Percentiles rank a stretch among this genome's conserved stretches.
Evolutionary conservation across 495 filamentous ascomycete species (phyloP).

Genomic region (Aspergillus carlsbadensis): DNA sequence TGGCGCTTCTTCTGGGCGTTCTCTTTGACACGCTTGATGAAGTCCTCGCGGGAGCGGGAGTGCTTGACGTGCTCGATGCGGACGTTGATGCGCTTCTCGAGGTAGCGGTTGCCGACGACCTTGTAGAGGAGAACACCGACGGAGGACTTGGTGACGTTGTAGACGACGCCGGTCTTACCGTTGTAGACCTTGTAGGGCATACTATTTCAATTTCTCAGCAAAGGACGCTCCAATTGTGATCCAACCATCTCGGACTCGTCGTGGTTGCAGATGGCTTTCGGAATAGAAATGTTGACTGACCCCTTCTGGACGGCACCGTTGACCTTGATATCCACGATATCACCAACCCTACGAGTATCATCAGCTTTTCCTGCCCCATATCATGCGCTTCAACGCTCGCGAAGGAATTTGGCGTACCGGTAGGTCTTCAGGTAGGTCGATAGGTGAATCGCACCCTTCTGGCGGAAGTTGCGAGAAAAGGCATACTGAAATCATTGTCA

Average conservation of each 20-base stretch:
- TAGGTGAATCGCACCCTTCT: conserved; percentile 86
- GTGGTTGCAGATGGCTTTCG: conserved; percentile 4
- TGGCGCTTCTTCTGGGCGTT: conserved; percentile 88
- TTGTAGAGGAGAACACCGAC: conserved; percentile 99
- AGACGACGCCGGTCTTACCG: conserved; percentile 96
- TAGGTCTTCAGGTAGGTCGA: conserved; percentile 91
- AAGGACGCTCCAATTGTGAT: conserved; percentile 16
- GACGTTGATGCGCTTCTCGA: conserved; percentile 99
- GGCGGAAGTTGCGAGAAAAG: conserved; percentile 89
- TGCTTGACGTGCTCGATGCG: conserved; percentile 95
- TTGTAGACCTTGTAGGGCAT: conserved; percentile 99
- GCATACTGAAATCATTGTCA: conserved; percentile 63
- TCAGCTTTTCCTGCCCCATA: conserved; percentile 27
- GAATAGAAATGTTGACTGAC: conserved; percentile 52
- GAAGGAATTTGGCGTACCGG: conserved; percentile 56
- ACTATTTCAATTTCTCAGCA: conserved; percentile 52
- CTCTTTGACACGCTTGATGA: conserved; percentile 92
- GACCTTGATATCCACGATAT: conserved; percentile 94
- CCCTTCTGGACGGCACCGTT: conserved; percentile 99
- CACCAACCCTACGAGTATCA: conserved; percentile 71
- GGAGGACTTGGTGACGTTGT: conserved; percentile 94
- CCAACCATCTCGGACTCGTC: conserved; percentile 16
- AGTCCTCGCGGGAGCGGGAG: conserved; percentile 92
- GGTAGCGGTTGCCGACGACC: conserved; percentile 94
- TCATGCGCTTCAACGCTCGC: conserved; percentile 1